These are phyloP conservation scores for Metroxylon sagu DNA, from an alignment of 176 grass and related monocot species.

Conservation along the genomic window DNA sequence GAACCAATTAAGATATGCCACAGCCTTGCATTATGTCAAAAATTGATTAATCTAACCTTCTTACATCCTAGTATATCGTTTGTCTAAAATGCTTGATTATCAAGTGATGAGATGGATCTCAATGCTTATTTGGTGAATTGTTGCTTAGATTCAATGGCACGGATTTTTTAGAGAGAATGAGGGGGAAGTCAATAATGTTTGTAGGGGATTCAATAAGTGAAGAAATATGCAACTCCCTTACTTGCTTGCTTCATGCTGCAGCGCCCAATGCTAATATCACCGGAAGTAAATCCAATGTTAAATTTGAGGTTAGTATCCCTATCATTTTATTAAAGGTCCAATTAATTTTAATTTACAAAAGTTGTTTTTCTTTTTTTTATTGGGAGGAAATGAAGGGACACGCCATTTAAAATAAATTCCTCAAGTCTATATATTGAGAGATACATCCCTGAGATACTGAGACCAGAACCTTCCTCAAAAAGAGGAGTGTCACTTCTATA, in stretches of 20 bases:
- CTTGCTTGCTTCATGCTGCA: not conserved
- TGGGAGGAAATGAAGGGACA: too few species aligned
- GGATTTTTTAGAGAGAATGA: not conserved
- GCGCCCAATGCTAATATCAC: not conserved
- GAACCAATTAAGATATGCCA: too few species aligned
- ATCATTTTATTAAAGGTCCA: too few species aligned
- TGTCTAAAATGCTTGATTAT: not conserved
- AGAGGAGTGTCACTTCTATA: too few species aligned
- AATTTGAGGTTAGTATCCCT: not conserved
- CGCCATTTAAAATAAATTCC: too few species aligned
- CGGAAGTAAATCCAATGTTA: not conserved
- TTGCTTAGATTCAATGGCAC: conserved; percentile 1
- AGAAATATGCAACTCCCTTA: not conserved
- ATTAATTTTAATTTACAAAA: too few species aligned
- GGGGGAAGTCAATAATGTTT: conserved; percentile 1
- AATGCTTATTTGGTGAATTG: not conserved
- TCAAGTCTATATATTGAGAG: too few species aligned
- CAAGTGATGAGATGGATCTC: not conserved
- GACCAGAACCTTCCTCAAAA: too few species aligned
- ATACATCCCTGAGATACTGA: too few species aligned
- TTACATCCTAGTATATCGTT: not conserved
- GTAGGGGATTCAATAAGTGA: conserved; percentile 6
- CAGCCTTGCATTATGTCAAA: too few species aligned
- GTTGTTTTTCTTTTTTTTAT: too few species aligned
- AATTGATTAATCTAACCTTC: too few species aligned